Evolutionary conservation across 148 eudicot genomes (phyloP).

Genomic region (Rhododendron ferrugineum): DNA sequence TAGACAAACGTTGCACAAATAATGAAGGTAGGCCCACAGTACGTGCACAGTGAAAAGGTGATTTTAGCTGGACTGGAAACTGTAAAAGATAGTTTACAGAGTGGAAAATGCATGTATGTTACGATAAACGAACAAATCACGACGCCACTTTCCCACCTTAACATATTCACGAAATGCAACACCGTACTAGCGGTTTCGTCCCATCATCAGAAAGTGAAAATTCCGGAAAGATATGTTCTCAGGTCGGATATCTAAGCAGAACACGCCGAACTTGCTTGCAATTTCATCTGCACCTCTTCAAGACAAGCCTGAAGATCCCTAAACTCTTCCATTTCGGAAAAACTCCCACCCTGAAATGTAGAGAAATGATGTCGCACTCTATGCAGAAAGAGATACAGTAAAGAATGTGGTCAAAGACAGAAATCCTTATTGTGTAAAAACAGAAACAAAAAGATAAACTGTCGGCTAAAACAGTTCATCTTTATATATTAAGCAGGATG

Average conservation of each 20-base stretch:
- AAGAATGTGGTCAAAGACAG: neutral
- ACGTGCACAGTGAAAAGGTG: neutral
- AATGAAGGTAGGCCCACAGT: no score
- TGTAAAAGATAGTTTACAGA: neutral
- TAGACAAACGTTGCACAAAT: no score
- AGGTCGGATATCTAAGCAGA: neutral
- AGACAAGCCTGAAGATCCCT: conserved; percentile 58
- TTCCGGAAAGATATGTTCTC: neutral
- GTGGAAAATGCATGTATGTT: neutral
- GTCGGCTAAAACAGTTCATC: neutral
- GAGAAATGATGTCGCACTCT: neutral
- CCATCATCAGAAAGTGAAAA: neutral
- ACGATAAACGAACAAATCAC: neutral
- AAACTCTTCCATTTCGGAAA: conserved; percentile 62
- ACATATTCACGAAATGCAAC: neutral
- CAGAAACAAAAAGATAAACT: neutral
- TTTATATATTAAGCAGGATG: neutral
- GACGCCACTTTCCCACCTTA: neutral
- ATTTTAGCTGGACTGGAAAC: neutral
- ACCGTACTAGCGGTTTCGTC: neutral
- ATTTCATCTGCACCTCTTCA: conserved; percentile 37
- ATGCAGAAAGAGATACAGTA: neutral
- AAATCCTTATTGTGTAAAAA: neutral
- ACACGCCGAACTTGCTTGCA: conserved; percentile 23
- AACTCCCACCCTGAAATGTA: conserved; percentile 42